Conservation (phyloP, 2,329 filamentous ascomycete species). For the Tolypocladium amazonense region DNA sequence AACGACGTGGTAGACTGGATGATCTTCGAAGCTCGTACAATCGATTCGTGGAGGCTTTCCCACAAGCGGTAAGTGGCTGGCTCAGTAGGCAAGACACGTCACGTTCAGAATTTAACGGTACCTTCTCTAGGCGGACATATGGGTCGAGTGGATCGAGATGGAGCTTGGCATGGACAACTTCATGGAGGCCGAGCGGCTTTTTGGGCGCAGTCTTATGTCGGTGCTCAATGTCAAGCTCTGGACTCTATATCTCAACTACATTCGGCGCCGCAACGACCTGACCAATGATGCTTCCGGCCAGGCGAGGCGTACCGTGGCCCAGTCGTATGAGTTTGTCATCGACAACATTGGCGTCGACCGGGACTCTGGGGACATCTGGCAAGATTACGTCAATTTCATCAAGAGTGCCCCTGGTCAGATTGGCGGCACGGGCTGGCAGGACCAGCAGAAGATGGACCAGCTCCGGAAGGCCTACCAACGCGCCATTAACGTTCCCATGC, state of each 20-base stretch:
- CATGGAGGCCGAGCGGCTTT: slow-evolving; percentile 69
- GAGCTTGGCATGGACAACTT: slow-evolving; percentile 83
- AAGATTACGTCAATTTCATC: slow-evolving; percentile 90
- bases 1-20: slow-evolving; percentile 70
- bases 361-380: slow-evolving; percentile 82
- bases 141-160: slow-evolving; percentile 81
- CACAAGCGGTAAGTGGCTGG: slow-evolving; percentile 67
- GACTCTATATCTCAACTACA: slow-evolving; percentile 91
- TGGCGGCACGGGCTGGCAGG: slow-evolving; percentile 85
- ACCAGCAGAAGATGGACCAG: slow-evolving; percentile 95
- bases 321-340: slow-evolving; percentile 88
- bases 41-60: slow-evolving; percentile 79
- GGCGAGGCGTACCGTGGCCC: slow-evolving; percentile 68
- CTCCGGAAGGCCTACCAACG: slow-evolving; percentile 87
- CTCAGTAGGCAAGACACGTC: not conserved
- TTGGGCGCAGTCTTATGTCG: slow-evolving; percentile 65
- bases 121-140: slow-evolving; percentile 70
- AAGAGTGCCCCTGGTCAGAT: slow-evolving; percentile 77
- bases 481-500: slow-evolving; percentile 78
- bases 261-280: slow-evolving; percentile 82
- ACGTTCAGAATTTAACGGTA: slow-evolving; percentile 2
- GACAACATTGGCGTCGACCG: slow-evolving; percentile 84
- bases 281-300: slow-evolving; percentile 64
- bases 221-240: slow-evolving; percentile 81
- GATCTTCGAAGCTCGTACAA: slow-evolving; percentile 73